Conservation (phyloP, 768 basidiomycete genomes). For the Pleurotus ostreatus region DNA sequence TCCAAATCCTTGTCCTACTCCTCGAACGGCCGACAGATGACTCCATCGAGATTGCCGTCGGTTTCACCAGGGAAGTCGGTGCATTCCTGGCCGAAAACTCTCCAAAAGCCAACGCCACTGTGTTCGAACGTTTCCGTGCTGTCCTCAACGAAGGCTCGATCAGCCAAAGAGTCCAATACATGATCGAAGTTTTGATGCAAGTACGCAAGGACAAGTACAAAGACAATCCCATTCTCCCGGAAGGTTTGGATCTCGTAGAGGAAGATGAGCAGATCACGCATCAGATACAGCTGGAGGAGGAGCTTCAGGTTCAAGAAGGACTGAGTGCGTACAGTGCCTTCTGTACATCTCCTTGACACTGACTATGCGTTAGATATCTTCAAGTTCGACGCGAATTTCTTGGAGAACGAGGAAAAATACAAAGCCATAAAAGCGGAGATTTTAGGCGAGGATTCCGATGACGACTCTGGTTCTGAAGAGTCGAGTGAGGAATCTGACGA, state of each 20-base stretch:
- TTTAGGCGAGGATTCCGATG: constrained; percentile 82
- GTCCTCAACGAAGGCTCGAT: constrained; percentile 94
- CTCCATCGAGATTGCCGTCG: constrained; percentile 97
- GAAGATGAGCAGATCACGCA: constrained; percentile 99
- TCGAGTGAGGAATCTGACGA: constrained; percentile 62
- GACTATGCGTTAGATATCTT: constrained; percentile 67
- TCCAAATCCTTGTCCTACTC: constrained; percentile 93
- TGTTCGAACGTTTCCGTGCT: constrained; percentile 95
- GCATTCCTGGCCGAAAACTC: constrained; percentile 91
- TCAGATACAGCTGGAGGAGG: constrained; percentile 86
- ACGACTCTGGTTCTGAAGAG: constrained; percentile 54
- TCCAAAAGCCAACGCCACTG: constrained; percentile 90
- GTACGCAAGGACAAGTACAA: constrained; percentile 99
- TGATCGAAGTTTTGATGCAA: constrained; percentile 99
- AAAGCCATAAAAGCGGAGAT: constrained; percentile 90
- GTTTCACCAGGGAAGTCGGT: constrained; percentile 96
- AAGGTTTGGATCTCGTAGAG: constrained; percentile 94
- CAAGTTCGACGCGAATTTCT: constrained; percentile 85
- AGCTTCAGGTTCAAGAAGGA: constrained; percentile 90
- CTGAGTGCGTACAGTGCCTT: constrained; percentile 62
- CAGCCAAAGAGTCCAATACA: constrained; percentile 96
- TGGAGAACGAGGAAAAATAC: constrained; percentile 94
- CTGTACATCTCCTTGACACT: constrained; percentile 6
- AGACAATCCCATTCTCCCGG: constrained; percentile 92
- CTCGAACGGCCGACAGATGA: constrained; percentile 96